These are phyloP conservation scores for Vitis rupestris DNA, from an alignment of 164 flowering plant species.

Conservation along the genomic window DNA sequence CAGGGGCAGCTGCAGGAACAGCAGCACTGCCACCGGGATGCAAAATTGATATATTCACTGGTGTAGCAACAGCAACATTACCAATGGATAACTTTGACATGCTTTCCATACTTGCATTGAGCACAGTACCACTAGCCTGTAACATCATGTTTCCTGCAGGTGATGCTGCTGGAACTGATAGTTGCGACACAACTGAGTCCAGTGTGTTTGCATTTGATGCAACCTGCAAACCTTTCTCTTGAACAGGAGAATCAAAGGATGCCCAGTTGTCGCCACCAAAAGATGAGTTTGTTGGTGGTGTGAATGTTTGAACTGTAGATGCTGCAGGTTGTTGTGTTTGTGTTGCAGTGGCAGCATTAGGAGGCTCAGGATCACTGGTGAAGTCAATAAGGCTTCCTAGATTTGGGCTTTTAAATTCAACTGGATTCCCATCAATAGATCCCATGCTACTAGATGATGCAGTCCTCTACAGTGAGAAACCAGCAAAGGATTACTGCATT, in stretches of 20 bases:
- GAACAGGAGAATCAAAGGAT: slow-evolving; percentile 15
- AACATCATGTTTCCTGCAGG: too few relatives aligned
- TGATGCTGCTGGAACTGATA: slow-evolving; percentile 18
- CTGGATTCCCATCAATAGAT: slow-evolving; percentile 7
- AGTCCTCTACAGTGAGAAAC: slow-evolving; percentile 17
- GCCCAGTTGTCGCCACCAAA: slow-evolving; percentile 15
- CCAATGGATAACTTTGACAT: too few relatives aligned
- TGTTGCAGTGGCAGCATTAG: slow-evolving; percentile 12
- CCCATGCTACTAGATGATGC: slow-evolving; percentile 7
- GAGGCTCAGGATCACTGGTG: slow-evolving; percentile 21
- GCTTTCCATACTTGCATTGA: too few relatives aligned
- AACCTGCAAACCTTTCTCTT: slow-evolving; percentile 11
- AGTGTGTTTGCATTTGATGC: slow-evolving; percentile 25
- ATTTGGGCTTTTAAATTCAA: slow-evolving; percentile 10
- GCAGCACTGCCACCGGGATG: too few relatives aligned
- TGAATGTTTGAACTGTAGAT: too few relatives aligned
- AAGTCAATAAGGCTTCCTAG: slow-evolving; percentile 39
- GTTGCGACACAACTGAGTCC: slow-evolving; percentile 39
- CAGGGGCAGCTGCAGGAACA: slow-evolving; percentile 5
- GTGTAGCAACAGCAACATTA: too few relatives aligned
- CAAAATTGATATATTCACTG: too few relatives aligned
- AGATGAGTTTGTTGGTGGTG: background rate
- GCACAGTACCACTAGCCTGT: too few relatives aligned
- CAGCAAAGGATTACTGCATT: background rate
- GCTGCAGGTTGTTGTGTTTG: slow-evolving; percentile 10